phyloP scores from a whole-genome alignment of 1,284 basidiomycete species.

The Kwoniella shivajii region DNA sequence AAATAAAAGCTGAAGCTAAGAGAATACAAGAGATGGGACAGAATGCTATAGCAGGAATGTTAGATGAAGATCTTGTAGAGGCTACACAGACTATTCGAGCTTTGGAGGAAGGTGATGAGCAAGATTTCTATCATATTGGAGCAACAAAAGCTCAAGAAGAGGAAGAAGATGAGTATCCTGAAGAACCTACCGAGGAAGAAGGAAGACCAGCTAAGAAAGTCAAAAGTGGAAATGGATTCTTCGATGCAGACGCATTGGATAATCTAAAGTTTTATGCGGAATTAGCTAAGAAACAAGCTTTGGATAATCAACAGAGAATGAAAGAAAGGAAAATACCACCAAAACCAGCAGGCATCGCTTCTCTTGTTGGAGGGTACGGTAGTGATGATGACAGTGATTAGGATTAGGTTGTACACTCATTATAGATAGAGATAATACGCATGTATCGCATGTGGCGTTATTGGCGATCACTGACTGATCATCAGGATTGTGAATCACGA shows the following conservation, averaged over 20 bases:
- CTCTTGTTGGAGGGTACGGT: conserved; percentile 39
- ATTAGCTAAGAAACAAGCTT: conserved; percentile 38
- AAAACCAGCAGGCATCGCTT: conserved; percentile 20
- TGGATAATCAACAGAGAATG: conserved; percentile 23
- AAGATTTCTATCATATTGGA: conserved; percentile 52
- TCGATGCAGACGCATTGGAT: conserved; percentile 77
- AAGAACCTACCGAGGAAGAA: conserved; percentile 17
- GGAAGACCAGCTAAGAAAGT: conserved; percentile 41
- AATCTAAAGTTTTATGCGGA: conserved; percentile 75
- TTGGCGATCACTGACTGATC: too few species aligned
- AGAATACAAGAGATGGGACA: conserved; percentile 78
- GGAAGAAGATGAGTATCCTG: conserved; percentile 19
- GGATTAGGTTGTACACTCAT: not conserved
- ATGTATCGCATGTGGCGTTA: too few species aligned
- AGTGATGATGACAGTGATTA: conserved; percentile 45
- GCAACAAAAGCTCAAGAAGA: conserved; percentile 24
- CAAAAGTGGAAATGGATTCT: conserved; percentile 55
- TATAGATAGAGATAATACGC: too few species aligned
- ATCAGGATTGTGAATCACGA: too few species aligned
- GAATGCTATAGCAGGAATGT: conserved; percentile 69
- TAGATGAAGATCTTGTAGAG: conserved; percentile 77
- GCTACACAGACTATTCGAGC: conserved; percentile 79
- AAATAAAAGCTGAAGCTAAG: conserved; percentile 79
- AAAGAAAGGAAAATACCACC: conserved; percentile 29
- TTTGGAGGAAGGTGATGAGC: conserved; percentile 66